These are phyloP conservation scores for Petunia secreta DNA, from an alignment of 257 asterid genomes.

Conservation along the genomic window DNA sequence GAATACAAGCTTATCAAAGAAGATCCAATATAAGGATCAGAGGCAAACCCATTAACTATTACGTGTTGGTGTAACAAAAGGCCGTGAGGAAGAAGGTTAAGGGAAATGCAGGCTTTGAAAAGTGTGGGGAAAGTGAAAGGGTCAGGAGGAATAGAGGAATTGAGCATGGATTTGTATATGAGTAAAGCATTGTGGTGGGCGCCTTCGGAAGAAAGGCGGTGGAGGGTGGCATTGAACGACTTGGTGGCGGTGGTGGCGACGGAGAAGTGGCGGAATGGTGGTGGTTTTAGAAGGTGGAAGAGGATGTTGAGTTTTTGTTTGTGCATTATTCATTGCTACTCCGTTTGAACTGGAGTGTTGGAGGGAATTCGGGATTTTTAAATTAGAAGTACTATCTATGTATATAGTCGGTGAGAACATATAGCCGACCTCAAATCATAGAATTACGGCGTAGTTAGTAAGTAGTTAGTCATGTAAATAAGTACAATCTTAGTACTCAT, in stretches of 20 bases:
- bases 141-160: slow-evolving; percentile 55
- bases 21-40: slow-evolving; percentile 71
- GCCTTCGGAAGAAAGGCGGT: slow-evolving; percentile 65
- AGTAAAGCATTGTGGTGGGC: slow-evolving; percentile 57
- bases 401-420: no score
- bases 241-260: slow-evolving; percentile 39
- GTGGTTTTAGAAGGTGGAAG: slow-evolving; percentile 39
- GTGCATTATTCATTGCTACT: slow-evolving; percentile 49
- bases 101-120: slow-evolving; percentile 74
- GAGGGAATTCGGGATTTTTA: no score
- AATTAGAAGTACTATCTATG: no score
- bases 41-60: slow-evolving; percentile 55
- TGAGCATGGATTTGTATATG: slow-evolving; percentile 57
- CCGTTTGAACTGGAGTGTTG: no score
- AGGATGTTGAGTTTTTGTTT: slow-evolving; percentile 40
- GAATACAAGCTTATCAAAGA: slow-evolving; percentile 67
- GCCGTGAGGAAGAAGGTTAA: slow-evolving; percentile 57
- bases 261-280: slow-evolving; percentile 30
- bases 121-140: slow-evolving; percentile 75
- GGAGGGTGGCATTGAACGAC: slow-evolving; percentile 59
- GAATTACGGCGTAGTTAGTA: no score
- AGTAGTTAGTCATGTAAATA: no score
- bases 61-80: slow-evolving; percentile 66
- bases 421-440: no score
- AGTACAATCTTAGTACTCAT: no score